phyloP scores from a whole-genome alignment of 306 rosid species.

The Ziziphus jujuba region DNA sequence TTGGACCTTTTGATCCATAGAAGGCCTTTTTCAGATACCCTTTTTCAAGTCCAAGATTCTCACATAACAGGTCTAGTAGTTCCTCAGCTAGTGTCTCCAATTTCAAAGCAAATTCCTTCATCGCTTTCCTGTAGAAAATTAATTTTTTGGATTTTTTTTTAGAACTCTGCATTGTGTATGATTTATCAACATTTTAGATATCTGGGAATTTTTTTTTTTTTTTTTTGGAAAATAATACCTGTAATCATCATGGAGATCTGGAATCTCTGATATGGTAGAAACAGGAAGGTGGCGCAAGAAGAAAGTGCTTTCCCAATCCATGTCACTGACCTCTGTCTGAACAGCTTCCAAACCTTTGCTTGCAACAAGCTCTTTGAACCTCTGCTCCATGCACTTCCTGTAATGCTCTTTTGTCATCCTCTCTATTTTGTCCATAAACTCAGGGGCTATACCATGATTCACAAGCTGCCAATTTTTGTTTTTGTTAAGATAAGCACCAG shows the following conservation, averaged over 20 bases:
- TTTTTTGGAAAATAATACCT: slow-evolving; percentile 47
- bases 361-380: slow-evolving; percentile 59
- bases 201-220: too few species aligned
- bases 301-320: slow-evolving; percentile 93
- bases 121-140: slow-evolving; percentile 41
- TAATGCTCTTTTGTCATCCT: slow-evolving; percentile 78
- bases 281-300: slow-evolving; percentile 68
- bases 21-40: slow-evolving; percentile 77
- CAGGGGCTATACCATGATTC: slow-evolving; percentile 65
- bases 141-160: background rate
- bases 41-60: slow-evolving; percentile 81
- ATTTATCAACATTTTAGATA: too few species aligned
- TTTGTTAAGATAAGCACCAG: background rate
- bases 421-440: slow-evolving; percentile 75
- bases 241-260: slow-evolving; percentile 70
- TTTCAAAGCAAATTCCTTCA: slow-evolving; percentile 76
- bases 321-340: slow-evolving; percentile 61
- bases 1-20: slow-evolving; percentile 77
- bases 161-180: too few species aligned
- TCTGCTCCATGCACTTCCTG: slow-evolving; percentile 65
- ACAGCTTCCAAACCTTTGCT: slow-evolving; percentile 60
- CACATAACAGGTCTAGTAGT: slow-evolving; percentile 75
- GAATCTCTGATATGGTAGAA: slow-evolving; percentile 65
- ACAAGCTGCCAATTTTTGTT: slow-evolving; percentile 42
- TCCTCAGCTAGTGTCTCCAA: slow-evolving; percentile 73